Evolutionary conservation across 2,329 filamentous ascomycete genomes (phyloP).

Genomic region (Paecilomyces dactylethromorphus): DNA sequence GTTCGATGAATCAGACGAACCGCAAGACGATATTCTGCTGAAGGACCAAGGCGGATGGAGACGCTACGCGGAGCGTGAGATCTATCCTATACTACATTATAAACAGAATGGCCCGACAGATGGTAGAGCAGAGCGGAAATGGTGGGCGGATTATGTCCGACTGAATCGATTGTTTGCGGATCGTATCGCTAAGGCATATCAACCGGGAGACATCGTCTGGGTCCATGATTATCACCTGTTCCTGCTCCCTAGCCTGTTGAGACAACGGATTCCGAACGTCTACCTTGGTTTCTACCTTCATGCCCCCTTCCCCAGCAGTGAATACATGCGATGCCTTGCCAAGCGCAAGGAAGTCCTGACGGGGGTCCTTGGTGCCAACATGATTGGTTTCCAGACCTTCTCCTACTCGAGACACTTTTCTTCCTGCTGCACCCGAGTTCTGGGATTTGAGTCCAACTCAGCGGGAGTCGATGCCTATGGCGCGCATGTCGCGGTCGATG

Average conservation of each 20-base stretch:
- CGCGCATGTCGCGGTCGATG: conserved; percentile 79
- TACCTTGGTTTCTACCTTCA: conserved; percentile 95
- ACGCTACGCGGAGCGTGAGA: conserved; percentile 80
- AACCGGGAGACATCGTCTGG: conserved; percentile 84
- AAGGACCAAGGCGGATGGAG: conserved; percentile 84
- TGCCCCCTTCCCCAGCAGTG: conserved; percentile 90
- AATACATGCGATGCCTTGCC: conserved; percentile 84
- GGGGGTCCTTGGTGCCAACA: conserved; percentile 82
- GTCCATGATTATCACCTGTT: conserved; percentile 94
- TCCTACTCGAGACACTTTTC: conserved; percentile 93
- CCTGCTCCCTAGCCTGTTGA: conserved; percentile 78
- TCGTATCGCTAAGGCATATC: conserved; percentile 80
- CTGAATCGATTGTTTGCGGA: conserved; percentile 92
- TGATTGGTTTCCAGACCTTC: conserved; percentile 92
- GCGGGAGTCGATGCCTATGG: conserved; percentile 85
- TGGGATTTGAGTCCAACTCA: conserved; percentile 82
- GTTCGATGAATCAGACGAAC: conserved; percentile 64
- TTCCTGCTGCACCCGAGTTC: conserved; percentile 84
- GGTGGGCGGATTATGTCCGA: conserved; percentile 88
- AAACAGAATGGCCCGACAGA: conserved; percentile 88
- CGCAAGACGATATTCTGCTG: conserved; percentile 62
- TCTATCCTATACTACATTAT: conserved; percentile 93
- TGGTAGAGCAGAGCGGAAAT: conserved; percentile 69
- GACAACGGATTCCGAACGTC: conserved; percentile 78
- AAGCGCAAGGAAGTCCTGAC: conserved; percentile 85